phyloP scores from a whole-genome alignment of 2,329 filamentous ascomycete species.

The Penicillium brevicompactum region DNA sequence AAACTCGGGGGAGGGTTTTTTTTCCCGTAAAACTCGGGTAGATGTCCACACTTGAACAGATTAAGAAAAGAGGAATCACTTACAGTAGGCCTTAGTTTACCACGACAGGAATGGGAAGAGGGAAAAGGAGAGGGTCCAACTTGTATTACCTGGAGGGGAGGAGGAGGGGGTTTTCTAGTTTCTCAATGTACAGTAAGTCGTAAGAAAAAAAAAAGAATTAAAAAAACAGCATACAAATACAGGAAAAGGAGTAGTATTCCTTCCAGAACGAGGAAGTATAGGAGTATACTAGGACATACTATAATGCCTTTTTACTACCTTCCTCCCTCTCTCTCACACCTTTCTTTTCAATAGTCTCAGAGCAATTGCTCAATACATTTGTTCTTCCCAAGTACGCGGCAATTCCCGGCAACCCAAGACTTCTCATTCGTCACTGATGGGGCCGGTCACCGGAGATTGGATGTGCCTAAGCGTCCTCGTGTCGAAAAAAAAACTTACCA shows the following conservation, averaged over 20 bases:
- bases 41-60: conserved; percentile 2
- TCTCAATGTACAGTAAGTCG: neutral
- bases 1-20: neutral
- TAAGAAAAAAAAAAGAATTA: neutral
- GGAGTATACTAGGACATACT: too few relatives aligned
- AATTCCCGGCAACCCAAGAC: conserved; percentile 21
- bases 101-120: conserved; percentile 29
- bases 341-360: neutral
- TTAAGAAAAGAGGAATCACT: conserved; percentile 19
- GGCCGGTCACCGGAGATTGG: conserved; percentile 27
- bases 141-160: conserved; percentile 19
- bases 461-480: conserved; percentile 16
- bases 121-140: conserved; percentile 27
- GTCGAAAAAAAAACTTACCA: conserved; percentile 6
- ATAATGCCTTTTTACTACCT: too few relatives aligned
- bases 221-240: neutral
- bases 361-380: neutral
- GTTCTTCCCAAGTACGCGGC: conserved; percentile 13
- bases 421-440: conserved; percentile 15
- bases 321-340: too few relatives aligned
- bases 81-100: conserved; percentile 34
- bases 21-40: neutral
- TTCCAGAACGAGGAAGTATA: too few relatives aligned
- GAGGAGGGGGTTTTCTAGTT: conserved; percentile 13
- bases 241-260: neutral